Base-by-base conservation (phyloP, 768 basidiomycete species). In the Naganishia vishniacii region DNA sequence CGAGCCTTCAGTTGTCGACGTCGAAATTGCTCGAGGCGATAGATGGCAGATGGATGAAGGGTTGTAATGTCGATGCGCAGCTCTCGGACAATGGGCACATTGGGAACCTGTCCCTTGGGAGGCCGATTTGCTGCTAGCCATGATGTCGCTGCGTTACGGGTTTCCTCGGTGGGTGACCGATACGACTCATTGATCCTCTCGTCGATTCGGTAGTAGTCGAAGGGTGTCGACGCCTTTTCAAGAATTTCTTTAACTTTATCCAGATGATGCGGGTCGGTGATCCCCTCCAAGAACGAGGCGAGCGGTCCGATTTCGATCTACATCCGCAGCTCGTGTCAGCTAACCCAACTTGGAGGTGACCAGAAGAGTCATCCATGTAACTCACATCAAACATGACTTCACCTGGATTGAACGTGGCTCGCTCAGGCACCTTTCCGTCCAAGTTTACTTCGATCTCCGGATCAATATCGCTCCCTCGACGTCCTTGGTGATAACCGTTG, bases 21-120 rank as follows among this genome's bases (percentile, higher is more conserved):
- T n/a, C 65, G 65, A 28, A 58, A 59, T 15, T 44, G 49, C 47
- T 67, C 65, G 34, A 67, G 61, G 12, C 48, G 29, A 26, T 67
- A 67, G 3, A 67, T 56, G 18, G 59, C 59, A 9, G 65, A 53
- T 13, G 61, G 61, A 40, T 67, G 65, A 26, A 67, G 61, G 2
- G 61, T 58, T 16, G 32, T 9, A 26, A 63, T 47, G 37, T 67
- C 65, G 26, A 67, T 62, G 12, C 65, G 61, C 18, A 67, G 32
- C 37, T 67, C 65, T 6, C 61, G 49, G 3, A 42, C 46, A 34
- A 67, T 53, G 2, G 65, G 60, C 41, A 63, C 47, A 16, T 48
- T 56, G 5, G 48, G 62, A 20, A 53, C 48, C 37, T 46, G 15
- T 0, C 29, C 18, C 32, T 56, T 13, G 0, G 26, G 8, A 23